phyloP scores from a whole-genome alignment of 306 rosid species.

The Biancaea sappan region DNA sequence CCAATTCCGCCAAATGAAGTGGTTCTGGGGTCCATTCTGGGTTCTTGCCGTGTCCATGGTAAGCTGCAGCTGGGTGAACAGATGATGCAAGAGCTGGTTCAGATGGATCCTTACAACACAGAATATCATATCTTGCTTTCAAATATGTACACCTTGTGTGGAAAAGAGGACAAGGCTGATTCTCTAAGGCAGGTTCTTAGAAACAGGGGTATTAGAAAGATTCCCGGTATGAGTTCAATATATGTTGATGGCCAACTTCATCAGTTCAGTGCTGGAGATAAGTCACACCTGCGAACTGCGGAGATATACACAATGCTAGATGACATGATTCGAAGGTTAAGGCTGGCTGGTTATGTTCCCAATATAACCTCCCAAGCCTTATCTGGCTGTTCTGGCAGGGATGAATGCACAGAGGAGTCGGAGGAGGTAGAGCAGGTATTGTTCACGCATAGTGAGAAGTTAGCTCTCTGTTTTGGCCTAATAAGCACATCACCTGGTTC shows the following conservation, averaged over 20 bases:
- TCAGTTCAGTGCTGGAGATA: slow-evolving; percentile 71
- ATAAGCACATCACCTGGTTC: slow-evolving; percentile 55
- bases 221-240: slow-evolving; percentile 74
- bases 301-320: slow-evolving; percentile 57
- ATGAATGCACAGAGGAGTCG: slow-evolving; percentile 38
- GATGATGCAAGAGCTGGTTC: slow-evolving; percentile 54
- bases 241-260: slow-evolving; percentile 60
- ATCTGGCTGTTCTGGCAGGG: slow-evolving; percentile 41
- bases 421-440: slow-evolving; percentile 76
- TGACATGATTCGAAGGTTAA: slow-evolving; percentile 61
- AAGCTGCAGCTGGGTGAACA: slow-evolving; percentile 60
- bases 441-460: slow-evolving; percentile 77
- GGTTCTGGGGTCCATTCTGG: slow-evolving; percentile 72
- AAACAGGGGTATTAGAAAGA: slow-evolving; percentile 60
- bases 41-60: slow-evolving; percentile 61
- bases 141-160: slow-evolving; percentile 62
- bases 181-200: slow-evolving; percentile 54
- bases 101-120: slow-evolving; percentile 57
- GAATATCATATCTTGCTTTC: slow-evolving; percentile 72
- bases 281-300: slow-evolving; percentile 49
- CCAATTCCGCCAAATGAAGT: slow-evolving; percentile 72
- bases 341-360: slow-evolving; percentile 70
- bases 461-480: slow-evolving; percentile 78
- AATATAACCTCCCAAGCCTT: slow-evolving; percentile 57
- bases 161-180: slow-evolving; percentile 61